A percentile compares a stretch with the other conserved stretches of the same genome.
Evolutionary conservation across 371 early-diverging fungal species (phyloP).

Genomic region (Apophysomyces ossiformis): DNA sequence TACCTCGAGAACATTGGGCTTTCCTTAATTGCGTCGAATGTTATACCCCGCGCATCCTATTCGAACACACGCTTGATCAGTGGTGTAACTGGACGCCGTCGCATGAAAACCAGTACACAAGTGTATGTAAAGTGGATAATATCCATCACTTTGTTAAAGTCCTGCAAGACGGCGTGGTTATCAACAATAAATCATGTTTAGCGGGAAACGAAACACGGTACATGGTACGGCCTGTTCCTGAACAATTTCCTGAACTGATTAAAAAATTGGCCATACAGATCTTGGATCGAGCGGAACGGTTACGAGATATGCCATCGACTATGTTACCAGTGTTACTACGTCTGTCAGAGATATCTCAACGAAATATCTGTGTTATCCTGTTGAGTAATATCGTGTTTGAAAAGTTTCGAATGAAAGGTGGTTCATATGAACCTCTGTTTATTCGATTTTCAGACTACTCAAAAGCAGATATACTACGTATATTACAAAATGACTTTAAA

Average conservation of each 20-base stretch:
- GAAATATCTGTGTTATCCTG: slow-evolving; percentile 72
- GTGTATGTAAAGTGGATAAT: slow-evolving; percentile 62
- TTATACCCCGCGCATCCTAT: slow-evolving; percentile 74
- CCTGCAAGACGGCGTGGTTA: slow-evolving; percentile 35
- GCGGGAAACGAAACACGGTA: slow-evolving; percentile 41
- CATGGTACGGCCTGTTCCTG: slow-evolving; percentile 30
- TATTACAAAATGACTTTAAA: slow-evolving; percentile 74
- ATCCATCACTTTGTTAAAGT: slow-evolving; percentile 70
- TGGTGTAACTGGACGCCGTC: slow-evolving; percentile 54
- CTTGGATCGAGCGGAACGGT: slow-evolving; percentile 82
- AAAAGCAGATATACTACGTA: slow-evolving; percentile 68
- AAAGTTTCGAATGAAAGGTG: slow-evolving; percentile 73
- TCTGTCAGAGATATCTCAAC: slow-evolving; percentile 69
- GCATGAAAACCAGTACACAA: slow-evolving; percentile 44
- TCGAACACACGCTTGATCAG: slow-evolving; percentile 73
- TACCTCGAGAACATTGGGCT: slow-evolving; percentile 44
- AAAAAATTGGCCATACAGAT: slow-evolving; percentile 40
- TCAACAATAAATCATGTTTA: slow-evolving; percentile 10
- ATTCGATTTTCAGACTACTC: slow-evolving; percentile 78
- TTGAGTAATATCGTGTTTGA: slow-evolving; percentile 81
- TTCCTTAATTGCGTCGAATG: slow-evolving; percentile 77
- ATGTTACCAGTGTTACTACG: slow-evolving; percentile 72
- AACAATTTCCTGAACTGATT: background rate
- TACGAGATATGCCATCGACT: slow-evolving; percentile 72
- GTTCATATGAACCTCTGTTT: slow-evolving; percentile 66